phyloP scores from a whole-genome alignment of 495 filamentous ascomycete species.

The Xylaria scruposa region DNA sequence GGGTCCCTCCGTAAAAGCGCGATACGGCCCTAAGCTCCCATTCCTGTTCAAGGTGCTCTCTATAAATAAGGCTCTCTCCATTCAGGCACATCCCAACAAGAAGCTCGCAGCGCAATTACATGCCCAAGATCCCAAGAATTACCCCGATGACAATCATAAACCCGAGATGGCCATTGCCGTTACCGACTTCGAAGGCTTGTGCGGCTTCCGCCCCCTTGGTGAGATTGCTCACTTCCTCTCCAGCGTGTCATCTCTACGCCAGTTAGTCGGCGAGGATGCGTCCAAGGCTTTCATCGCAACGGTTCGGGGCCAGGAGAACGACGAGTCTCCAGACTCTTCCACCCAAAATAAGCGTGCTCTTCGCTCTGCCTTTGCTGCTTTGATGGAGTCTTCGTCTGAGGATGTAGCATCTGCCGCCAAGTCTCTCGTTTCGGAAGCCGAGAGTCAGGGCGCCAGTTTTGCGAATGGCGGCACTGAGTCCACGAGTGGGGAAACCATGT shows the following conservation, averaged over 20 bases:
- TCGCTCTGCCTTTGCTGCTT: constrained; percentile 70
- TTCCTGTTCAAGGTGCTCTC: constrained; percentile 98
- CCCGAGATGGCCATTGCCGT: constrained; percentile 99
- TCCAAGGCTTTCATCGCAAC: constrained; percentile 71
- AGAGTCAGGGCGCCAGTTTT: constrained; percentile 65
- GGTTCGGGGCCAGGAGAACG: constrained; percentile 66
- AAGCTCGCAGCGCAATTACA: constrained; percentile 92
- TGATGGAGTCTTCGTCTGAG: constrained; percentile 79
- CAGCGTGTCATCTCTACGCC: constrained; percentile 72
- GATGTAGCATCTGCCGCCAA: constrained; percentile 68
- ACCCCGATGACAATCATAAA: constrained; percentile 99
- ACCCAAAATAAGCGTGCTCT: constrained; percentile 81
- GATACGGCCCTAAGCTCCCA: constrained; percentile 80
- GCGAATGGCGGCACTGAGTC: constrained; percentile 67
- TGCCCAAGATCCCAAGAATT: constrained; percentile 86
- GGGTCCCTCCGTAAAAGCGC: constrained; percentile 69
- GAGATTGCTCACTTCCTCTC: constrained; percentile 89
- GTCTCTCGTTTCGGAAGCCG: constrained; percentile 73
- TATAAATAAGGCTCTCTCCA: constrained; percentile 91
- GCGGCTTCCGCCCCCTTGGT: constrained; percentile 86
- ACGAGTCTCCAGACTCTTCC: constrained; percentile 56
- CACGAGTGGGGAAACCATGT: constrained; percentile 70
- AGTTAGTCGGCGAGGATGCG: constrained; percentile 74
- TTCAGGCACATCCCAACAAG: constrained; percentile 98
- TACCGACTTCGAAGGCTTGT: constrained; percentile 93